These are phyloP conservation scores for Austroboletus niveus DNA, from an alignment of 1,284 basidiomycete species.

Conservation along the genomic window DNA sequence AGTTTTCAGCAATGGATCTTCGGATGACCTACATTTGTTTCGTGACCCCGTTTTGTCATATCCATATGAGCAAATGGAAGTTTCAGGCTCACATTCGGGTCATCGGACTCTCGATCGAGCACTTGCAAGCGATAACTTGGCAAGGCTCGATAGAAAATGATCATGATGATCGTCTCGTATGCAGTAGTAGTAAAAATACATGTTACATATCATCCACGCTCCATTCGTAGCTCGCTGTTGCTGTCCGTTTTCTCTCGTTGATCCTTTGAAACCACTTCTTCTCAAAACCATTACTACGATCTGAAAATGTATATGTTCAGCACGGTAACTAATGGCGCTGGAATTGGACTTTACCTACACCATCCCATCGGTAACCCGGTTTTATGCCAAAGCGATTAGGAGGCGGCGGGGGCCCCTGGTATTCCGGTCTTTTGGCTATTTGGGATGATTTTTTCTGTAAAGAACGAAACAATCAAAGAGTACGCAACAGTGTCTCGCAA, in stretches of 20 bases:
- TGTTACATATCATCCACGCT: slow-evolving; percentile 87
- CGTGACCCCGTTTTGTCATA: slow-evolving; percentile 1
- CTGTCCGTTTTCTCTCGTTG: slow-evolving; percentile 70
- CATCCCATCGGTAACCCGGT: slow-evolving; percentile 97
- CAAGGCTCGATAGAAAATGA: not conserved
- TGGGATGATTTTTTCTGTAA: slow-evolving; percentile 69
- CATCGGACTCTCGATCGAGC: slow-evolving; percentile 2
- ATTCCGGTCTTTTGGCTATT: slow-evolving; percentile 79
- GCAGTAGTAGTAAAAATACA: slow-evolving; percentile 1
- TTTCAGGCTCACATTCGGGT: not conserved
- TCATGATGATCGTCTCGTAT: not conserved
- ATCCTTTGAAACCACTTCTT: slow-evolving; percentile 84
- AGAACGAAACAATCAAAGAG: slow-evolving; percentile 2
- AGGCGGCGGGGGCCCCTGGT: slow-evolving; percentile 83
- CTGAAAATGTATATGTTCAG: slow-evolving; percentile 39
- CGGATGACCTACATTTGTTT: slow-evolving; percentile 1
- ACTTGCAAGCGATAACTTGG: not conserved
- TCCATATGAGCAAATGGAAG: not conserved
- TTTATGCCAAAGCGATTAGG: slow-evolving; percentile 95
- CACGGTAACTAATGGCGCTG: slow-evolving; percentile 5
- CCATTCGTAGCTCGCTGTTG: slow-evolving; percentile 77
- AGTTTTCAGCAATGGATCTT: slow-evolving; percentile 9
- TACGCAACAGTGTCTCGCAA: not conserved
- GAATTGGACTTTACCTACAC: slow-evolving; percentile 67
- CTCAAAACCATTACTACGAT: slow-evolving; percentile 93